A percentile compares a stretch with the other conserved stretches of the same genome.
Conservation (phyloP, 495 filamentous ascomycete genomes). For the Talaromyces thailandensis region DNA sequence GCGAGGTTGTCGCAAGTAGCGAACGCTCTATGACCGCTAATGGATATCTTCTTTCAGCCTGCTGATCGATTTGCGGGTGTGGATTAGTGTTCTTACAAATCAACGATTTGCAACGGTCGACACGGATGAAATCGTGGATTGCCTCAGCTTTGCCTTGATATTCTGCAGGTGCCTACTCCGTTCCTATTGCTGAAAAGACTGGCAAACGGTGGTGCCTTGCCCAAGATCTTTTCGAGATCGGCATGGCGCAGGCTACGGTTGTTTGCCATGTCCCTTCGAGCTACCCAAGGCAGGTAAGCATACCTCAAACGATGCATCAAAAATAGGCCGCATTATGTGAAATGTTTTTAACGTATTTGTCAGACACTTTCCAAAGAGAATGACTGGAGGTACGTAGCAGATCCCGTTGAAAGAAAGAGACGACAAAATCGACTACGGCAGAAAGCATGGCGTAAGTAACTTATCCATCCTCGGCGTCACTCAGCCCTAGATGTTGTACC, state of each 20-base stretch:
- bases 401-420: constrained; percentile 26
- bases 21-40: not conserved
- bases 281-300: not conserved
- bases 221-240: not conserved
- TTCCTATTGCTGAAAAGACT: not conserved
- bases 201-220: not conserved
- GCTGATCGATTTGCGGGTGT: not conserved
- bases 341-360: not conserved
- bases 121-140: not conserved
- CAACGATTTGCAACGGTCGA: not conserved
- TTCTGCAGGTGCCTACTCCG: not conserved
- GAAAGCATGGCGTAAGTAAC: constrained; percentile 26
- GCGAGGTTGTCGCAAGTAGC: not conserved
- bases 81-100: not conserved
- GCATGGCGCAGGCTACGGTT: not conserved
- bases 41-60: not conserved
- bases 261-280: not conserved
- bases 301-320: not conserved
- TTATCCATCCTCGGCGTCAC: not conserved
- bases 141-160: not conserved
- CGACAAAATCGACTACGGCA: constrained; percentile 37
- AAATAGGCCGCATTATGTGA: not conserved
- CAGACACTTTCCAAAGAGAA: constrained; percentile 10
- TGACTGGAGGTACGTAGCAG: constrained; percentile 28
- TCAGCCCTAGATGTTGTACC: not conserved